phyloP scores from a whole-genome alignment of 768 basidiomycete species.

The Collybiopsis confluens region DNA sequence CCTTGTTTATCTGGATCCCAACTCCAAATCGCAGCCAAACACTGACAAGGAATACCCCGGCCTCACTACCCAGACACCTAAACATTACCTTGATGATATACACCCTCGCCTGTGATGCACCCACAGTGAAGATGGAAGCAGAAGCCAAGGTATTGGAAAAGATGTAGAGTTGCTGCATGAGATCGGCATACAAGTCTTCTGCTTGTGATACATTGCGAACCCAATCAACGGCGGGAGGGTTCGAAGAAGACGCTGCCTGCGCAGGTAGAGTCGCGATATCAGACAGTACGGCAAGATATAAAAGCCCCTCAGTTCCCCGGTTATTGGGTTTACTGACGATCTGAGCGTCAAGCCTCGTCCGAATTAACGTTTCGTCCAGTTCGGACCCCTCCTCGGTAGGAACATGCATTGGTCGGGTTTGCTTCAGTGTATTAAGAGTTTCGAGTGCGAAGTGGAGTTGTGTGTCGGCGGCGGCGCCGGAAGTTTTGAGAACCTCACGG shows the following conservation, averaged over 20 bases:
- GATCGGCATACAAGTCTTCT: slow-evolving; percentile 46
- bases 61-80: slow-evolving; percentile 59
- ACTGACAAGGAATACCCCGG: slow-evolving; percentile 78
- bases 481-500: background rate
- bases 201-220: slow-evolving; percentile 19
- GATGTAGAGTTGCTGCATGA: slow-evolving; percentile 63
- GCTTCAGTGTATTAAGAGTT: background rate
- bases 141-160: slow-evolving; percentile 41
- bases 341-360: background rate
- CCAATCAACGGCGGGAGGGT: background rate
- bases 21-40: slow-evolving; percentile 42
- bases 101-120: background rate
- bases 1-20: too few relatives aligned
- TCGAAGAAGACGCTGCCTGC: slow-evolving; percentile 38
- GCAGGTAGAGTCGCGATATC: slow-evolving; percentile 47
- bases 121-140: too few relatives aligned
- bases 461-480: background rate
- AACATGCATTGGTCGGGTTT: background rate
- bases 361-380: background rate
- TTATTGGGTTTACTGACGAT: slow-evolving; percentile 49
- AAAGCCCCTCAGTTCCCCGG: slow-evolving; percentile 45
- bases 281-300: slow-evolving; percentile 56
- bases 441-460: background rate
- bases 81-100: slow-evolving; percentile 41
- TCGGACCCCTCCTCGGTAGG: background rate